Evolutionary conservation across 192 early-diverging fungal species (phyloP).

Genomic region (Diversispora epigaea): DNA sequence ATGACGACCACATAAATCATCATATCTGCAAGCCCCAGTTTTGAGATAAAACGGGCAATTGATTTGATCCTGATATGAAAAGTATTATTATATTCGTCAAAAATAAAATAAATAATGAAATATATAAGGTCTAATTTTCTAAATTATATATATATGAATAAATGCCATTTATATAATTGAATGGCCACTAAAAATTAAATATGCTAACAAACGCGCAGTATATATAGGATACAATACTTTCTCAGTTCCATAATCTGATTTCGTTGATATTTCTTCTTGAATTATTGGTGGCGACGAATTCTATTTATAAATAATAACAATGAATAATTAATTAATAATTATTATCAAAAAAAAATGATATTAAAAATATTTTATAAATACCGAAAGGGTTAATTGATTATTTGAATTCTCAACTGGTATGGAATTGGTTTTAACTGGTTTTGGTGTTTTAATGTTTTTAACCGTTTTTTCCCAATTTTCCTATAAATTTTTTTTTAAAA

Average conservation of each 20-base stretch:
- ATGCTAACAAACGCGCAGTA: too few relatives aligned
- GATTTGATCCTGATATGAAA: slow-evolving; percentile 24
- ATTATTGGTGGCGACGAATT: background rate
- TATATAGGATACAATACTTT: slow-evolving; percentile 33
- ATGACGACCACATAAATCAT: slow-evolving; percentile 33
- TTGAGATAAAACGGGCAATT: slow-evolving; percentile 45
- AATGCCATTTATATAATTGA: background rate
- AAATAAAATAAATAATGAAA: slow-evolving; percentile 9
- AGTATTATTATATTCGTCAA: background rate
- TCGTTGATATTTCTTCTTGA: background rate
- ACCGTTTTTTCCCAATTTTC: slow-evolving; percentile 36
- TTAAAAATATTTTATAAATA: background rate
- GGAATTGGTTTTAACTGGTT: background rate
- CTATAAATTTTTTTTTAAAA: slow-evolving; percentile 14
- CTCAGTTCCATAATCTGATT: slow-evolving; percentile 28
- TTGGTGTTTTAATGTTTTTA: slow-evolving; percentile 25
- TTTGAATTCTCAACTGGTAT: background rate
- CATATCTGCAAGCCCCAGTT: slow-evolving; percentile 47
- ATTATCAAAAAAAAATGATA: background rate
- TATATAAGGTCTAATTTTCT: background rate
- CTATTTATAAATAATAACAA: background rate
- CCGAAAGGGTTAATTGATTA: background rate
- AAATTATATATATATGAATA: background rate
- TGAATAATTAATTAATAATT: background rate
- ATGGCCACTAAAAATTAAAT: slow-evolving; percentile 1